A percentile compares a stretch with the other conserved stretches of the same genome.
These are phyloP conservation scores for Cudoniella acicularis DNA, from an alignment of 495 filamentous ascomycete genomes.

Conservation along the genomic window DNA sequence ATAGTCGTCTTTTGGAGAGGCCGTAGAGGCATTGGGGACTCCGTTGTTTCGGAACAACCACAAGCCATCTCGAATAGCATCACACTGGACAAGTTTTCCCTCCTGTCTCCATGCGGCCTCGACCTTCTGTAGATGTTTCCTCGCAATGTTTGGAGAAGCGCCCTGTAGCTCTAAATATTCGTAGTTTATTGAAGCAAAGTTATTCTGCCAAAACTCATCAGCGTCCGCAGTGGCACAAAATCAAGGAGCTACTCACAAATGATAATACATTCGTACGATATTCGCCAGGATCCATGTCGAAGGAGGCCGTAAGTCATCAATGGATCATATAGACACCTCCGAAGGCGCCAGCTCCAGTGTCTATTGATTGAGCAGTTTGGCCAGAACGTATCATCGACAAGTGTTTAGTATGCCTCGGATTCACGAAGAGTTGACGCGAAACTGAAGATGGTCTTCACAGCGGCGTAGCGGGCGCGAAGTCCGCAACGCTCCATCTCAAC, in stretches of 20 bases:
- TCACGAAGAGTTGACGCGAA: neutral
- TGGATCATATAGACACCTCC: neutral
- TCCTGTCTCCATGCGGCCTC: constrained; percentile 44
- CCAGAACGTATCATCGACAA: neutral
- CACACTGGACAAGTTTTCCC: constrained; percentile 47
- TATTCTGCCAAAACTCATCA: constrained; percentile 20
- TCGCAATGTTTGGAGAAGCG: neutral
- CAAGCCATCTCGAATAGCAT: constrained; percentile 41
- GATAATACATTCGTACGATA: constrained; percentile 29
- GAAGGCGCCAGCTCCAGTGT: neutral
- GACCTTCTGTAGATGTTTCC: constrained; percentile 29
- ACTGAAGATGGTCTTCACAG: neutral
- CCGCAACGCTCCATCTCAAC: constrained; percentile 26
- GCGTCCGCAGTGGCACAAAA: neutral
- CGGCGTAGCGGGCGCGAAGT: constrained; percentile 13
- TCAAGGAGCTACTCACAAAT: constrained; percentile 18
- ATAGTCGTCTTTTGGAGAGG: constrained; percentile 13
- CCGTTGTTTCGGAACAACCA: constrained; percentile 44
- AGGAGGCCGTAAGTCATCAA: neutral
- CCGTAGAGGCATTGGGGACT: constrained; percentile 28
- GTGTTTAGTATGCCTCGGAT: neutral
- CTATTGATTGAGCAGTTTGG: neutral
- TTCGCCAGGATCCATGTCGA: constrained; percentile 26
- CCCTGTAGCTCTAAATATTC: constrained; percentile 23
- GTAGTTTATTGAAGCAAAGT: constrained; percentile 24